Conservation (phyloP, 257 asterid species). For the Solanum ossicruentum region DNA sequence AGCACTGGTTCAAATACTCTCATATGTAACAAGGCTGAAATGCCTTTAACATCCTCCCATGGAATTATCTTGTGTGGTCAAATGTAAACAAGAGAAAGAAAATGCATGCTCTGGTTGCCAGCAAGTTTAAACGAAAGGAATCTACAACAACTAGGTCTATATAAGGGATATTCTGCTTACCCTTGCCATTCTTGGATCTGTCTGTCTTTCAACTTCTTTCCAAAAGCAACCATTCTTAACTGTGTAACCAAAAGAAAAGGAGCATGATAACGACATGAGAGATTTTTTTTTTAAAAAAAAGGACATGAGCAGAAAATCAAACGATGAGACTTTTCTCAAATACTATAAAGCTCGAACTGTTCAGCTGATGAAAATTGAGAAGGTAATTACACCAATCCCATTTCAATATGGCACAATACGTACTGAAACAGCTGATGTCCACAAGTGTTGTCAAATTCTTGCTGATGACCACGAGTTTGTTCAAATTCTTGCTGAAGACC, state of each 20-base stretch:
- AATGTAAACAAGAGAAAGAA: neutral
- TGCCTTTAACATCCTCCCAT: neutral
- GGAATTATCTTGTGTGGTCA: neutral
- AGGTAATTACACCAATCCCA: neutral
- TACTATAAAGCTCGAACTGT: neutral
- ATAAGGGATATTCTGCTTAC: conserved; percentile 21
- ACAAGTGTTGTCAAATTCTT: neutral
- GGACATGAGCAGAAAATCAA: neutral
- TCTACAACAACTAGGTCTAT: neutral
- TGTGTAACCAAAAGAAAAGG: conserved; percentile 8
- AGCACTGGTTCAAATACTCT: neutral
- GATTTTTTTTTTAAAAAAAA: neutral
- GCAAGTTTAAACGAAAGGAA: neutral
- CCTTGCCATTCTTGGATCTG: conserved; percentile 88
- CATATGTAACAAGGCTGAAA: neutral
- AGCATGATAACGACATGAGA: neutral
- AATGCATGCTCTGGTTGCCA: neutral
- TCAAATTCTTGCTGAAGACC: neutral
- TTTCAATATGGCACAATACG: neutral
- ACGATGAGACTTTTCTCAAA: neutral
- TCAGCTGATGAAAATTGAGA: neutral
- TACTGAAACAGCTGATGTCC: neutral
- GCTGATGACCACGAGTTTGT: too few species aligned
- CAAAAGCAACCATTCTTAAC: conserved; percentile 80
- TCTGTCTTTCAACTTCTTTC: conserved; percentile 82